Conservation (phyloP, 202 grass and related monocot genomes). For the Digitaria exilis region DNA sequence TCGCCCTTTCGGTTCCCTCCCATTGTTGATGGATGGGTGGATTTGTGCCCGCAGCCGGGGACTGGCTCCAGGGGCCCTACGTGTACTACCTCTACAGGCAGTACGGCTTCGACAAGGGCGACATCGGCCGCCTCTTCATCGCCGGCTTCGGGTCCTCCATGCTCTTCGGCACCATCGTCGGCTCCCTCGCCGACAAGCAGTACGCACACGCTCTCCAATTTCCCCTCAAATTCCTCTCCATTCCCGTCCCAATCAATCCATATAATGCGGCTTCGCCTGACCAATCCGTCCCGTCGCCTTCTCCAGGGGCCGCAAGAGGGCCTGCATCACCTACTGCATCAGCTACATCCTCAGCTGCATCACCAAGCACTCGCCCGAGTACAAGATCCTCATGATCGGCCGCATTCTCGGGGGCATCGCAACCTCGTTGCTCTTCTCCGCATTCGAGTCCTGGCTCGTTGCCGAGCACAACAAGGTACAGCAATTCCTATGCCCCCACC, state of each 20-base stretch:
- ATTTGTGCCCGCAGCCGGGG: constrained; percentile 57
- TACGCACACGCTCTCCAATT: constrained; percentile 48
- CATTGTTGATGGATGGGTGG: background rate
- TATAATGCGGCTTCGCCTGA: too few species aligned
- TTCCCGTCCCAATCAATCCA: too few species aligned
- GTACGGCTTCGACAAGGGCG: constrained; percentile 98
- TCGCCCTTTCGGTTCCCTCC: background rate
- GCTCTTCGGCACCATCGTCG: constrained; percentile 98
- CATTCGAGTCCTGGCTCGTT: constrained; percentile 99
- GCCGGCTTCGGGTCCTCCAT: constrained; percentile 98
- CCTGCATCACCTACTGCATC: constrained; percentile 95
- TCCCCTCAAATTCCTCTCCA: background rate
- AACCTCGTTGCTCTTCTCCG: constrained; percentile 94
- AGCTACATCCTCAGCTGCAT: constrained; percentile 98
- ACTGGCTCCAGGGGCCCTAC: constrained; percentile 98
- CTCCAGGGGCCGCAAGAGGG: constrained; percentile 85
- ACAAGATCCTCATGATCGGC: constrained; percentile 84
- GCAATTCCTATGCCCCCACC: background rate
- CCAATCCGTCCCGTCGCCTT: background rate
- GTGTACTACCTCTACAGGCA: constrained; percentile 93
- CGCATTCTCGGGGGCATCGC: constrained; percentile 81
- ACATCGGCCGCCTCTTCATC: constrained; percentile 99
- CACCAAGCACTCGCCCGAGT: constrained; percentile 95
- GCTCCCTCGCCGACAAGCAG: constrained; percentile 97
- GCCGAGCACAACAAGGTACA: constrained; percentile 98